Evolutionary conservation across 2,329 filamentous ascomycete species (phyloP), one percentile per base, ranked within the genome.

Genomic region (Colletotrichum ledebouriae): DNA sequence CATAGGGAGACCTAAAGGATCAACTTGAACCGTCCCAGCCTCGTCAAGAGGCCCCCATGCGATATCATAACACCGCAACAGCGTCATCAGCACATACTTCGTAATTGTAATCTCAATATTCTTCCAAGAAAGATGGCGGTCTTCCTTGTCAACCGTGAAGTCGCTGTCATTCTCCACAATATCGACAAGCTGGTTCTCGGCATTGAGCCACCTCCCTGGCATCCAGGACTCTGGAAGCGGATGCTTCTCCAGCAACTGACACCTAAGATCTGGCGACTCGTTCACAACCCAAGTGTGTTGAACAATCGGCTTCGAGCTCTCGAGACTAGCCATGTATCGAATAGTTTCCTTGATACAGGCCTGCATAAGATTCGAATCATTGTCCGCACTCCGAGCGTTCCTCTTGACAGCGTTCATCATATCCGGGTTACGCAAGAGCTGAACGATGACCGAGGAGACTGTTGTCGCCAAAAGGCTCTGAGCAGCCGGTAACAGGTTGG

Each of bases 311-410:
- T 66, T 53, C 6, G 68, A 34, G 13, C 59, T 56, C 34, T 65
- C 60, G 33, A 67, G 65, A 3, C 64, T 70, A 13, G 63, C 57
- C 42, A 72, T 72, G 57, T 69, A 65, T 2, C 72, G 68, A 7
- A 44, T 56, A 2, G 72, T 72, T 59, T 73, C 72, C 44, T 67
- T 72, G 41, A 73, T 71, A 37, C 70, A 69, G 13, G 71, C 72
- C 37, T 69, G 70, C 9, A 73, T 37, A 4, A 73, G 68, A 1
- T 57, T 41, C 4, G 66, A 67, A 11, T 67, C 58, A 22, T 25
- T 17, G 9, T 41, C 12, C 2, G 61, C 63, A n/a, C 60, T 59
- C 10, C 72, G 64, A 4, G 72, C 61, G 11, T 73, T 70, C 10
- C 47, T 39, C 29, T 59, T 65, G 22, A 73, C 67, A 25, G 50